phyloP scores from a whole-genome alignment of 331 rosid genomes.

The Cucumis variabilis region DNA sequence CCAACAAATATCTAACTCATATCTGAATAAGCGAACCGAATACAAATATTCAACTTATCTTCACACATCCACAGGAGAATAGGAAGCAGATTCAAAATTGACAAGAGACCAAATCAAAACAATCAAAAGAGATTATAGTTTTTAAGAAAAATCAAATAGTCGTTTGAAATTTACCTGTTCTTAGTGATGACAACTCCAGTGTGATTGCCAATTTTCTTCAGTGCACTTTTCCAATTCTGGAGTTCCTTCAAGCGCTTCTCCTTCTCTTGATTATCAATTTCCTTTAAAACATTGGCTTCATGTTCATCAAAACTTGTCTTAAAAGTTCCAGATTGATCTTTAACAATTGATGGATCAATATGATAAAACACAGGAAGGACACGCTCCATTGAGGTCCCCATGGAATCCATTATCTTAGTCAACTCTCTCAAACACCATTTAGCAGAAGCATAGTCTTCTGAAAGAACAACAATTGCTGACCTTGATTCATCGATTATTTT shows the following conservation, averaged over 20 bases:
- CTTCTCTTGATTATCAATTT: not conserved
- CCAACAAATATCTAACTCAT: not conserved
- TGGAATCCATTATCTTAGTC: not conserved
- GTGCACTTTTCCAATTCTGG: not conserved
- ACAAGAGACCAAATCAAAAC: not conserved
- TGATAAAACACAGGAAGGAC: slow-evolving; percentile 20
- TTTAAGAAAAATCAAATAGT: not conserved
- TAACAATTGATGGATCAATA: not conserved
- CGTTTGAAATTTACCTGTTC: not conserved
- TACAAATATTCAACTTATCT: not conserved
- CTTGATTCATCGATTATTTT: not conserved
- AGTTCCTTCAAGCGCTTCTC: not conserved
- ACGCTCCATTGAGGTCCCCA: not conserved
- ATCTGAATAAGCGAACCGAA: not conserved
- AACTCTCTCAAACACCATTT: slow-evolving; percentile 33
- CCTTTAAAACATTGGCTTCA: not conserved
- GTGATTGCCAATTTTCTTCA: slow-evolving; percentile 1
- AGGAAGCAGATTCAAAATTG: not conserved
- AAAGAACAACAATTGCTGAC: not conserved
- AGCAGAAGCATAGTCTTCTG: not conserved
- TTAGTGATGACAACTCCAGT: not conserved
- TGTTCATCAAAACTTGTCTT: not conserved
- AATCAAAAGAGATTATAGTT: not conserved
- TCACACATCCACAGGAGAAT: not conserved
- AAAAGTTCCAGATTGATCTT: slow-evolving; percentile 18